Conservation (phyloP, 495 filamentous ascomycete genomes). For the Aspergillus diversus region DNA sequence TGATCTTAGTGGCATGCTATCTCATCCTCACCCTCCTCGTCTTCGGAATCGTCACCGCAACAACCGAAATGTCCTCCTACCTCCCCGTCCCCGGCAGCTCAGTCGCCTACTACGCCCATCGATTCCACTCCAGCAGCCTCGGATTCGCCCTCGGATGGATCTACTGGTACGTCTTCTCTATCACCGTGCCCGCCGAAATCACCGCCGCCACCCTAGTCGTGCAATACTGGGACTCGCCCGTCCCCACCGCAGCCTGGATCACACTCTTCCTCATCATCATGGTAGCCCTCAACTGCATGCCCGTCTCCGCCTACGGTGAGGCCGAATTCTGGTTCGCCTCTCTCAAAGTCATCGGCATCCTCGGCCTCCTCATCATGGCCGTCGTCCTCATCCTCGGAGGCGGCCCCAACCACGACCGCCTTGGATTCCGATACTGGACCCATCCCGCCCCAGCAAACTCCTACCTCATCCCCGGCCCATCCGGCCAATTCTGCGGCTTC, state of each 20-base stretch:
- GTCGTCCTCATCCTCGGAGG: conserved; percentile 11
- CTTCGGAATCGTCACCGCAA: conserved; percentile 55
- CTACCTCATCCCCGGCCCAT: not conserved
- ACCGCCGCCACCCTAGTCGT: conserved; percentile 27
- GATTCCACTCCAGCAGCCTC: conserved; percentile 1
- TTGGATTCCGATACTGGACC: conserved; percentile 4
- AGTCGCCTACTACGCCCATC: conserved; percentile 1
- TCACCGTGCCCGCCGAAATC: conserved; percentile 65
- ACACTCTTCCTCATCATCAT: conserved; percentile 8
- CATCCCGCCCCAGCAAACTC: not conserved
- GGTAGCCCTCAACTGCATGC: conserved; percentile 4
- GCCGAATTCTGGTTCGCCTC: conserved; percentile 8
- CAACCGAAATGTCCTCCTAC: conserved; percentile 31
- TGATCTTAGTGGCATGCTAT: conserved; percentile 63
- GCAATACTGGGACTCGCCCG: not conserved
- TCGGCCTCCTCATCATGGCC: conserved; percentile 4
- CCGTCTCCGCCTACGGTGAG: not conserved
- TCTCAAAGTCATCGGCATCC: conserved; percentile 1
- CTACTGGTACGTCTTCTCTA: conserved; percentile 58
- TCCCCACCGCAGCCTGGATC: conserved; percentile 9
- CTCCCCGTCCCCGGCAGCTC: conserved; percentile 29
- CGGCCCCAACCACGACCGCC: not conserved
- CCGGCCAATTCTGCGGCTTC: conserved; percentile 2
- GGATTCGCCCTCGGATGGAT: conserved; percentile 21
- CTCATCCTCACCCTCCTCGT: conserved; percentile 54